Evolutionary conservation across 495 filamentous ascomycete genomes (phyloP).

Genomic region (Margaritispora aquatica): DNA sequence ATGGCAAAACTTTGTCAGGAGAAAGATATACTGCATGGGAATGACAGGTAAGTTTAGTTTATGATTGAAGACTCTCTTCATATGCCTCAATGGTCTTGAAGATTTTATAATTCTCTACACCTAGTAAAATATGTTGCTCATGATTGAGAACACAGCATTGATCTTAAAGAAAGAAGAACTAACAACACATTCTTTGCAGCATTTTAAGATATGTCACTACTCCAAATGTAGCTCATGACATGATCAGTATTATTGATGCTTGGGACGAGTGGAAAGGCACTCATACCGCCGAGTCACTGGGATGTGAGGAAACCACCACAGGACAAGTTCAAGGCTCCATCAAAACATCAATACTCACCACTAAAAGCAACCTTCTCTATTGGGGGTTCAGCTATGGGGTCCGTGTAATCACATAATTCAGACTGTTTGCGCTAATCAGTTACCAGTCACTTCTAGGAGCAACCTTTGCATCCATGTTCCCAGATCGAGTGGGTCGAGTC

Average conservation of each 20-base stretch:
- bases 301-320: neutral
- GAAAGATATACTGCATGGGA: slow-evolving; percentile 22
- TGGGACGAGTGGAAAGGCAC: slow-evolving; percentile 23
- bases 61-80: too few species aligned
- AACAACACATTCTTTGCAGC: too few species aligned
- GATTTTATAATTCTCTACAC: too few species aligned
- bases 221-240: slow-evolving; percentile 36
- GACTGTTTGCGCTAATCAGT: neutral
- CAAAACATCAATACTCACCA: too few species aligned
- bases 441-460: slow-evolving; percentile 50
- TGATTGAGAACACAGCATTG: too few species aligned
- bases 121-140: too few species aligned
- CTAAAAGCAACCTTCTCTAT: slow-evolving; percentile 41
- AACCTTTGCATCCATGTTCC: slow-evolving; percentile 46
- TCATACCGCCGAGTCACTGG: neutral
- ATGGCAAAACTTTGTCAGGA: slow-evolving; percentile 31
- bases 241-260: slow-evolving; percentile 43
- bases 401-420: neutral
- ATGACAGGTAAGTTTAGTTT: too few species aligned
- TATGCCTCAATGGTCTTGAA: too few species aligned
- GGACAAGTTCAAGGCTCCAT: too few species aligned
- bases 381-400: slow-evolving; percentile 64
- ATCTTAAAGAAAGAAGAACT: too few species aligned
- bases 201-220: slow-evolving; percentile 23
- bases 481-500: slow-evolving; percentile 37